These are phyloP conservation scores for Wallacemonas sp. DNA, from an alignment of 208 protist species.

Conservation along the genomic window DNA sequence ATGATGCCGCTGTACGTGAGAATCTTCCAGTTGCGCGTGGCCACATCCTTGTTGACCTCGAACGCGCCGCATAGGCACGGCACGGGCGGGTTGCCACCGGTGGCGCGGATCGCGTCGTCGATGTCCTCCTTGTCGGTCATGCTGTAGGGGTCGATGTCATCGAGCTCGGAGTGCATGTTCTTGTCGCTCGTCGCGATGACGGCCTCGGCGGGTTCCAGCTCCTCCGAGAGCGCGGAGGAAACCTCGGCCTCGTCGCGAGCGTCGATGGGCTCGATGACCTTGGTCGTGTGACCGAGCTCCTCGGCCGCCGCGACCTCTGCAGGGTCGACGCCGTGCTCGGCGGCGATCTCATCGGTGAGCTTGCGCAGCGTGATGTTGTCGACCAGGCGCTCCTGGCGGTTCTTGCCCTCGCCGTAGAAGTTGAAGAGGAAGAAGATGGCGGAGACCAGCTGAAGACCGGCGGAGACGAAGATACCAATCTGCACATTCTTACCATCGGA, in stretches of 20 bases:
- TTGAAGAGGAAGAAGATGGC: slow-evolving; percentile 66
- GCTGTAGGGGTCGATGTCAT: background rate
- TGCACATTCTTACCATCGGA: slow-evolving; percentile 43
- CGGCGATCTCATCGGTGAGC: slow-evolving; percentile 9
- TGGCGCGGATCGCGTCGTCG: slow-evolving; percentile 11
- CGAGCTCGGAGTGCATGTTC: background rate
- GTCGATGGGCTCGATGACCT: slow-evolving; percentile 3
- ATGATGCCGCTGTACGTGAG: slow-evolving; percentile 55
- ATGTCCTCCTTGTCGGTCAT: slow-evolving; percentile 10
- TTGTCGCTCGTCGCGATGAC: background rate
- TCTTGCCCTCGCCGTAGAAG: slow-evolving; percentile 63
- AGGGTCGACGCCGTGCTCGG: slow-evolving; percentile 12
- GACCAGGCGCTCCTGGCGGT: slow-evolving; percentile 46
- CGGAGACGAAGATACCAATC: slow-evolving; percentile 57
- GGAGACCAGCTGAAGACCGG: slow-evolving; percentile 51
- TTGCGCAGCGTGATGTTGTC: slow-evolving; percentile 14
- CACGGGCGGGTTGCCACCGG: background rate
- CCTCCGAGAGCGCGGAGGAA: background rate
- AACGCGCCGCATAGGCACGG: slow-evolving; percentile 25
- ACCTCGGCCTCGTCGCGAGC: slow-evolving; percentile 6
- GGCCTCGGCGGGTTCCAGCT: background rate
- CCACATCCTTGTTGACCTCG: slow-evolving; percentile 41
- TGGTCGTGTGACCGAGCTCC: background rate
- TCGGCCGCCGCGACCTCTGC: background rate
- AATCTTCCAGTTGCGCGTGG: slow-evolving; percentile 42